Percentiles rank a stretch among this genome's conserved stretches.
Evolutionary conservation across 345 rosid genomes (phyloP).

Genomic region (Euphorbia peplus): DNA sequence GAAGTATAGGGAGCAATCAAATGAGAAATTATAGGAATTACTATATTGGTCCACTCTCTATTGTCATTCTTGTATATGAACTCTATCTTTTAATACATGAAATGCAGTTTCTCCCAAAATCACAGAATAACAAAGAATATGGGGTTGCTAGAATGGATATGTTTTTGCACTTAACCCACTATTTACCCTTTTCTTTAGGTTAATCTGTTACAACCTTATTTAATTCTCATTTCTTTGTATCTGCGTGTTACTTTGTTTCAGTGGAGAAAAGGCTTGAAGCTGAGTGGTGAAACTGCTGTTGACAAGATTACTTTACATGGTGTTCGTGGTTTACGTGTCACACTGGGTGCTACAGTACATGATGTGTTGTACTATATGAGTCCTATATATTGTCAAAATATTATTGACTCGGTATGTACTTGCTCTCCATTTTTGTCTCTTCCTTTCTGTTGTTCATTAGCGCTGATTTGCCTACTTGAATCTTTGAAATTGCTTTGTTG

Average conservation of each 20-base stretch:
- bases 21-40: no score
- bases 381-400: conserved; percentile 94
- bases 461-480: neutral
- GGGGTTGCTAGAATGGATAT: neutral
- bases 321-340: conserved; percentile 80
- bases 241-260: conserved; percentile 24
- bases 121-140: neutral
- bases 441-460: conserved; percentile 1
- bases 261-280: conserved; percentile 99
- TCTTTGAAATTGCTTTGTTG: conserved; percentile 3
- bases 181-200: no score
- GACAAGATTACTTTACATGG: conserved; percentile 95
- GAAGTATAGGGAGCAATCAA: no score
- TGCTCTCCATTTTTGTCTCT: neutral
- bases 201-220: neutral
- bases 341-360: conserved; percentile 91
- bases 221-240: neutral
- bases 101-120: neutral
- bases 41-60: no score
- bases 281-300: conserved; percentile 91
- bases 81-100: no score
- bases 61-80: no score
- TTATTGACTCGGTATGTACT: conserved; percentile 68
- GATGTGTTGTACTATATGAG: conserved; percentile 98
- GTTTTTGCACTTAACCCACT: neutral